These are phyloP conservation scores for Stephanodiscus triporus DNA, from an alignment of 108 stramenopile genomes.

Conservation along the genomic window DNA sequence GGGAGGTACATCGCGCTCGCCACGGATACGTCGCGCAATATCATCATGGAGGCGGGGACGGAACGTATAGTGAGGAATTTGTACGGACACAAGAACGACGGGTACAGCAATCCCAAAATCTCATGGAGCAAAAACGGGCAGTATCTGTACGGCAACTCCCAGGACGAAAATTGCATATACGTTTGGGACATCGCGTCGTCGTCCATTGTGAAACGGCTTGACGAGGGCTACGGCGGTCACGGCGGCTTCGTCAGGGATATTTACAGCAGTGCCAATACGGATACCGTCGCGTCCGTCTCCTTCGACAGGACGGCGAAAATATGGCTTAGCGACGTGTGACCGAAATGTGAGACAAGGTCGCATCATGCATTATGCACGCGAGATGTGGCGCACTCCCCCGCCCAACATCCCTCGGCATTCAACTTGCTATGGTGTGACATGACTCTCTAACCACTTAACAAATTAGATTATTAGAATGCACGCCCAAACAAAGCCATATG, in stretches of 20 bases:
- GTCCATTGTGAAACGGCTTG: slow-evolving; percentile 68
- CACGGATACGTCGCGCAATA: slow-evolving; percentile 81
- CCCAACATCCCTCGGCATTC: background rate
- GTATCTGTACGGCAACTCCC: slow-evolving; percentile 81
- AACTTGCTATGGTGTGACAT: background rate
- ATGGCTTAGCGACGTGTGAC: slow-evolving; percentile 57
- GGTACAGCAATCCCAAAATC: slow-evolving; percentile 75
- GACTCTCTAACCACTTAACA: background rate
- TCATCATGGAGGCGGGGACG: slow-evolving; percentile 66
- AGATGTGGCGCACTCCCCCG: too few species aligned
- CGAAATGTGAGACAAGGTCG: too few species aligned
- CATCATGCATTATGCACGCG: too few species aligned
- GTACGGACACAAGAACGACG: slow-evolving; percentile 83
- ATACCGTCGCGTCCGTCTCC: slow-evolving; percentile 76
- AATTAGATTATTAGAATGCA: slow-evolving; percentile 74
- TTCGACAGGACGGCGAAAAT: slow-evolving; percentile 78
- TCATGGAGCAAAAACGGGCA: slow-evolving; percentile 80
- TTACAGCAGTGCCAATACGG: slow-evolving; percentile 58
- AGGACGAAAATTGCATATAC: slow-evolving; percentile 65
- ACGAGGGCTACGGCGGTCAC: slow-evolving; percentile 55
- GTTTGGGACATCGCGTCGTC: slow-evolving; percentile 86
- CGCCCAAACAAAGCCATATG: slow-evolving; percentile 98
- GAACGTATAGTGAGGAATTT: slow-evolving; percentile 73
- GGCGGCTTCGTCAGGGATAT: slow-evolving; percentile 68
- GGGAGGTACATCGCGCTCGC: slow-evolving; percentile 75